Percentiles rank a stretch among this genome's conserved stretches.
Conservation (phyloP, 2,329 filamentous ascomycete genomes). For the Aspergillus terreus region DNA sequence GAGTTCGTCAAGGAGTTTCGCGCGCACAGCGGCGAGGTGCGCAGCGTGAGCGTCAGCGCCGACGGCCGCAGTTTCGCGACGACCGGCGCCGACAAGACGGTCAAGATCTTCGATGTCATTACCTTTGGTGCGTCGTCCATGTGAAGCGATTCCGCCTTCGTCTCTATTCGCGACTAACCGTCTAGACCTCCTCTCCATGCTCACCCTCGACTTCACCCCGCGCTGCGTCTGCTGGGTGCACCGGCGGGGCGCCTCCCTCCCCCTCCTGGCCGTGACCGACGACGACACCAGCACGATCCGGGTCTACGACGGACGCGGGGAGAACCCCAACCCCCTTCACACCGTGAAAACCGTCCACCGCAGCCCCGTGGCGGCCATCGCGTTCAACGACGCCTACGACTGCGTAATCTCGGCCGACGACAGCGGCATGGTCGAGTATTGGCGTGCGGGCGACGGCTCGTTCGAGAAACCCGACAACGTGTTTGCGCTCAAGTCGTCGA, state of each 20-base stretch:
- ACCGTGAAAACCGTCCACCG: slow-evolving; percentile 77
- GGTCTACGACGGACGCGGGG: slow-evolving; percentile 86
- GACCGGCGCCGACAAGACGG: slow-evolving; percentile 57
- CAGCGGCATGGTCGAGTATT: slow-evolving; percentile 94
- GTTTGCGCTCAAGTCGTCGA: slow-evolving; percentile 89
- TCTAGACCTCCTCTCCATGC: slow-evolving; percentile 71
- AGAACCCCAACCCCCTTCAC: slow-evolving; percentile 71
- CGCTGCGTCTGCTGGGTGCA: slow-evolving; percentile 91
- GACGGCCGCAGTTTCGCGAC: slow-evolving; percentile 95
- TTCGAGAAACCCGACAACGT: slow-evolving; percentile 92
- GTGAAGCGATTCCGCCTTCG: no score
- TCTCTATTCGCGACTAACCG: slow-evolving; percentile 10
- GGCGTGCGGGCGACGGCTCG: slow-evolving; percentile 67
- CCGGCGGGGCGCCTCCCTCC: slow-evolving; percentile 78
- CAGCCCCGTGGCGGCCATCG: slow-evolving; percentile 75
- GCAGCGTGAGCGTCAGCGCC: slow-evolving; percentile 75
- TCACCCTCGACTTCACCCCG: slow-evolving; percentile 71
- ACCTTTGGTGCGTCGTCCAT: slow-evolving; percentile 60
- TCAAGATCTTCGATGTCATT: slow-evolving; percentile 62
- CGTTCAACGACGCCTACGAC: slow-evolving; percentile 82
- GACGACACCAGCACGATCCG: slow-evolving; percentile 68
- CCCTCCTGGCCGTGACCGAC: slow-evolving; percentile 78
- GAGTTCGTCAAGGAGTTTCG: slow-evolving; percentile 99
- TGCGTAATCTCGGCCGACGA: slow-evolving; percentile 90
- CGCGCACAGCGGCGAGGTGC: slow-evolving; percentile 82